A percentile compares a stretch with the other conserved stretches of the same genome.
Evolutionary conservation across 2,329 filamentous ascomycete genomes (phyloP).

Genomic region (Zymoseptoria ardabiliae): DNA sequence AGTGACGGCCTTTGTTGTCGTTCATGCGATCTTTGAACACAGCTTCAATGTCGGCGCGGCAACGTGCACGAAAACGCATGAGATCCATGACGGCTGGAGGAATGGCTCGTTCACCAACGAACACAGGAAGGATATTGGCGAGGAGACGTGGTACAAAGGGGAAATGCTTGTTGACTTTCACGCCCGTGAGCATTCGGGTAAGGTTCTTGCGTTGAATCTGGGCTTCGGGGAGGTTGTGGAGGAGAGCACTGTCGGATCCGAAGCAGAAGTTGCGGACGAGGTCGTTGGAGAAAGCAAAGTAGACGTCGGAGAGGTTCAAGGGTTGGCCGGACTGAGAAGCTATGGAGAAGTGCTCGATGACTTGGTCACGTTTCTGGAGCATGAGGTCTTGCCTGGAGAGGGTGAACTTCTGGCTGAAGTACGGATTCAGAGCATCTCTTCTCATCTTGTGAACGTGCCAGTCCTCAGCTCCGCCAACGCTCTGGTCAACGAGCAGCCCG

Average conservation of each 20-base stretch:
- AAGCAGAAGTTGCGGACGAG: constrained; percentile 28
- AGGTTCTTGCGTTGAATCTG: constrained; percentile 24
- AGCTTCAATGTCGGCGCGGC: constrained; percentile 19
- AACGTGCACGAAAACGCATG: constrained; percentile 16
- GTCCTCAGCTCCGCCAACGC: constrained; percentile 4
- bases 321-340: constrained; percentile 1
- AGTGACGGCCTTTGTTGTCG: constrained; percentile 17
- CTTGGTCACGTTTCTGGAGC: constrained; percentile 2
- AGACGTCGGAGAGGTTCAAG: constrained; percentile 26
- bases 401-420: constrained; percentile 4
- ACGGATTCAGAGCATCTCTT: constrained; percentile 7
- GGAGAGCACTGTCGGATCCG: constrained; percentile 20
- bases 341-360: not conserved
- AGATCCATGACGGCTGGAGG: constrained; percentile 23
- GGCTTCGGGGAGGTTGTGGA: constrained; percentile 21
- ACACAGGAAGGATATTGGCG: constrained; percentile 10
- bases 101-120: constrained; percentile 18
- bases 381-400: constrained; percentile 3
- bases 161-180: constrained; percentile 30
- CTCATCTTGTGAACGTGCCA: constrained; percentile 4
- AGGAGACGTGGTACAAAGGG: not conserved
- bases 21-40: constrained; percentile 15
- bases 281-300: constrained; percentile 27
- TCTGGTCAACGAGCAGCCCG: constrained; percentile 2
- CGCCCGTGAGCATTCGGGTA: constrained; percentile 22